phyloP scores from a whole-genome alignment of 306 rosid genomes.

The Vigna unguiculata region DNA sequence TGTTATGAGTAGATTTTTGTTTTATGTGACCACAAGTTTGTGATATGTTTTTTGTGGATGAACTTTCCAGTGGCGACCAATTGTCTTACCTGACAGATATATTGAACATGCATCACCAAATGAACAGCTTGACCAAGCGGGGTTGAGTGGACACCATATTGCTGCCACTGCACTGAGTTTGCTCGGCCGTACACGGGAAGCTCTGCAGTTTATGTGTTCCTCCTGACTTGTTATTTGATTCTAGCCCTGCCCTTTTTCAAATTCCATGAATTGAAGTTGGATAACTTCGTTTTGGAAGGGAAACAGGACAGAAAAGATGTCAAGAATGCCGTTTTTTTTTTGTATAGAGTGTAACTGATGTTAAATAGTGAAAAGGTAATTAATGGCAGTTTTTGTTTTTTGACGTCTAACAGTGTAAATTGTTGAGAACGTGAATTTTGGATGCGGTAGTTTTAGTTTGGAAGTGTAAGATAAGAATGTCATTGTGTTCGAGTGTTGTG shows the following conservation, averaged over 20 bases:
- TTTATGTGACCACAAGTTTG: conserved; percentile 13
- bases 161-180: conserved; percentile 87
- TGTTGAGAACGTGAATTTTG: neutral
- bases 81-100: conserved; percentile 84
- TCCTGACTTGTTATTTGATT: conserved; percentile 5
- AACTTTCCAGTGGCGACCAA: conserved; percentile 83
- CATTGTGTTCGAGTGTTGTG: too few species aligned
- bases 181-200: conserved; percentile 92
- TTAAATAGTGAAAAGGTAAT: conserved; percentile 28
- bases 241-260: neutral
- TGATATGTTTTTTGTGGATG: conserved; percentile 18
- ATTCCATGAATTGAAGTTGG: conserved; percentile 12
- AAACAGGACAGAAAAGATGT: conserved; percentile 27
- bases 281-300: conserved; percentile 3
- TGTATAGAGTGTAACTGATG: conserved; percentile 37
- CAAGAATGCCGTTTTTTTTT: conserved; percentile 19
- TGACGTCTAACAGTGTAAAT: neutral
- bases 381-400: neutral
- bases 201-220: conserved; percentile 73
- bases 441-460: neutral
- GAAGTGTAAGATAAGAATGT: neutral
- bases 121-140: conserved; percentile 82
- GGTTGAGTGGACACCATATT: conserved; percentile 85
- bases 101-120: conserved; percentile 84
- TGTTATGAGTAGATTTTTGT: neutral